Percentiles rank a stretch among this genome's conserved stretches.
Conservation (phyloP, 2,329 filamentous ascomycete species). For the Massarina eburnea region DNA sequence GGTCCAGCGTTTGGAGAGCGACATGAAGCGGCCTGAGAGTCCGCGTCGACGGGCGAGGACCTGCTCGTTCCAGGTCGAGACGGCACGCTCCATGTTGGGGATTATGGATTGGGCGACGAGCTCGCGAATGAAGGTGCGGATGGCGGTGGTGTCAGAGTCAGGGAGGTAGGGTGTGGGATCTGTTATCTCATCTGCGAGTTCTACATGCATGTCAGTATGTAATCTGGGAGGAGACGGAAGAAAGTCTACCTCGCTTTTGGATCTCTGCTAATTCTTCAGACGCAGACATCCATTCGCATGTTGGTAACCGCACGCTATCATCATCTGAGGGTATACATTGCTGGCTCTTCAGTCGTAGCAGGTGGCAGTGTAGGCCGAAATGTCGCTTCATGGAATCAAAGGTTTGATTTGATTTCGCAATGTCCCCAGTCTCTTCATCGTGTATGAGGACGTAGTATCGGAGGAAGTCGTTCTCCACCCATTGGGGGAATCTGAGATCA, state of each 20-base stretch:
- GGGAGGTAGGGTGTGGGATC: slow-evolving; percentile 79
- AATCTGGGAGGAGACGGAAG: neutral
- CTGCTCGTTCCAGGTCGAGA: slow-evolving; percentile 95
- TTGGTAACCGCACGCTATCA: slow-evolving; percentile 79
- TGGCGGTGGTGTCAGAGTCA: slow-evolving; percentile 86
- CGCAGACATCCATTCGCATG: slow-evolving; percentile 86
- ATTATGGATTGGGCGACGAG: slow-evolving; percentile 94
- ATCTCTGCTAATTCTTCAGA: slow-evolving; percentile 80
- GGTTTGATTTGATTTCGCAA: slow-evolving; percentile 80
- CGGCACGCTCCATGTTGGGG: slow-evolving; percentile 91
- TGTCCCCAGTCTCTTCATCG: slow-evolving; percentile 94
- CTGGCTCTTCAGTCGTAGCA: slow-evolving; percentile 80
- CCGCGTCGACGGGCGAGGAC: slow-evolving; percentile 88
- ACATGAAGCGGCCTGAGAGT: slow-evolving; percentile 90
- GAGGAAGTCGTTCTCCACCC: slow-evolving; percentile 89
- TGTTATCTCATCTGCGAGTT: slow-evolving; percentile 69
- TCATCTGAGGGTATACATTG: slow-evolving; percentile 89
- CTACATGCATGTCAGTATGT: slow-evolving; percentile 35
- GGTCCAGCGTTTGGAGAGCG: slow-evolving; percentile 85
- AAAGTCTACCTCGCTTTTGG: slow-evolving; percentile 57
- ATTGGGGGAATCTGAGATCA: slow-evolving; percentile 71
- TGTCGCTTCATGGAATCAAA: slow-evolving; percentile 99
- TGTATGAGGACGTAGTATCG: slow-evolving; percentile 96
- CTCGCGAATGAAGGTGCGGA: slow-evolving; percentile 87
- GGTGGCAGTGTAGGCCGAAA: slow-evolving; percentile 91